These are phyloP conservation scores for Cryptococcus sp. DNA, from an alignment of 1,284 basidiomycete genomes.

Conservation along the genomic window DNA sequence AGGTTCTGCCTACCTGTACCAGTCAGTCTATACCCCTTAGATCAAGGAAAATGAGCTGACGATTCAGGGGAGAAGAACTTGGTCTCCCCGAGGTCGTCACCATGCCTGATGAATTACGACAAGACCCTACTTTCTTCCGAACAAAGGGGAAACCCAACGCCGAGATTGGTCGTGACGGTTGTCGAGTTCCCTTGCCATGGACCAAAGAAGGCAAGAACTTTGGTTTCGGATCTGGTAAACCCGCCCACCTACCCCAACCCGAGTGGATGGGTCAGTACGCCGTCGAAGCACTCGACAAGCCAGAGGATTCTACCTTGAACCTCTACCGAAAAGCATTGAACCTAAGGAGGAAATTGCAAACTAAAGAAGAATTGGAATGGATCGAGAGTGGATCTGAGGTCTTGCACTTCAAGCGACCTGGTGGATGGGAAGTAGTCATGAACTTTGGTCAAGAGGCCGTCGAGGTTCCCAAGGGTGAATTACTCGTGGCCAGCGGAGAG, in stretches of 20 bases:
- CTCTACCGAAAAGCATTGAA: conserved; percentile 31
- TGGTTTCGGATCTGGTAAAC: conserved; percentile 22
- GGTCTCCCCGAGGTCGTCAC: conserved; percentile 37
- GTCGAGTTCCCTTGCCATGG: conserved; percentile 38
- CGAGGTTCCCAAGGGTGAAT: conserved; percentile 26
- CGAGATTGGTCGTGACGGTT: conserved; percentile 40
- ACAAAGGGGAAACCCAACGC: conserved; percentile 15
- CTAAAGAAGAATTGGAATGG: conserved; percentile 35
- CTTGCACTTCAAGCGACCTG: conserved; percentile 33
- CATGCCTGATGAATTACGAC: conserved; percentile 26
- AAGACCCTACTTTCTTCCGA: conserved; percentile 41
- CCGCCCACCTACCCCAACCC: conserved; percentile 33
- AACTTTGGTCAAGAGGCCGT: conserved; percentile 26
- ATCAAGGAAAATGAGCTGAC: background rate
- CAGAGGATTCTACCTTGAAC: conserved; percentile 27
- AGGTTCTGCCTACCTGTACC: conserved; percentile 41
- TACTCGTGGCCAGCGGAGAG: conserved; percentile 15
- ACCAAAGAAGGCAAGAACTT: conserved; percentile 15
- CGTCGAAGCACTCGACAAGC: conserved; percentile 27
- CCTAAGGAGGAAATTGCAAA: conserved; percentile 26
- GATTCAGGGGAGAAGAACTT: conserved; percentile 36
- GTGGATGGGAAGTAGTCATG: conserved; percentile 38
- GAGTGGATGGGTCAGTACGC: conserved; percentile 25
- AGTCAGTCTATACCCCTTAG: conserved; percentile 15
- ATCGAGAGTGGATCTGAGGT: conserved; percentile 12